These are phyloP conservation scores for Thalassiosira exigua DNA, from an alignment of 352 stramenopile genomes.

Conservation along the genomic window DNA sequence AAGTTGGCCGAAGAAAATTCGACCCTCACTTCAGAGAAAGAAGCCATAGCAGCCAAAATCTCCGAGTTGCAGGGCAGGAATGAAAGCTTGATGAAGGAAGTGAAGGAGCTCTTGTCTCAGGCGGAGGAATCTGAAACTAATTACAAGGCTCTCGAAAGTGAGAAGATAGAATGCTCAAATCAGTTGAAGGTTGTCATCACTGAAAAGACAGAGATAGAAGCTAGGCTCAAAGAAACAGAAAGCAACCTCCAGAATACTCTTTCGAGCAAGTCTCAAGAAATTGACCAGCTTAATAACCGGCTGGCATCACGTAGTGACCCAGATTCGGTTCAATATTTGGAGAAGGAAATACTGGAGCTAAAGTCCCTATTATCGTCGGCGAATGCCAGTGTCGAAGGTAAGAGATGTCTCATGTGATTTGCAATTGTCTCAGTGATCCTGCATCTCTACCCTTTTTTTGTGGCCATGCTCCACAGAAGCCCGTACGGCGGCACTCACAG, in stretches of 20 bases:
- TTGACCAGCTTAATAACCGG: slow-evolving; percentile 25
- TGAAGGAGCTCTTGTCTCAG: slow-evolving; percentile 30
- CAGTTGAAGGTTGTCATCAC: slow-evolving; percentile 27
- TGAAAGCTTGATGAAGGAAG: slow-evolving; percentile 25
- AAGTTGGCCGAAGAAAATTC: too few species aligned
- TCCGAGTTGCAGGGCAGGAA: slow-evolving; percentile 17
- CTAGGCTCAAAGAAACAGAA: slow-evolving; percentile 15
- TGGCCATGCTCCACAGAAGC: too few species aligned
- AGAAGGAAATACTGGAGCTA: slow-evolving; percentile 60
- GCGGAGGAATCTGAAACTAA: slow-evolving; percentile 10
- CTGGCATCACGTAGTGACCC: slow-evolving; percentile 5
- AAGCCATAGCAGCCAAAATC: not conserved
- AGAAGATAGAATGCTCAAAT: slow-evolving; percentile 21
- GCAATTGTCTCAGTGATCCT: too few species aligned
- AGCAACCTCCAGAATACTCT: slow-evolving; percentile 13
- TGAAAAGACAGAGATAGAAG: slow-evolving; percentile 33
- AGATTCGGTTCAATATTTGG: slow-evolving; percentile 16
- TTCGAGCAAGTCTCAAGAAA: slow-evolving; percentile 12
- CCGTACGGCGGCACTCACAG: slow-evolving; percentile 30
- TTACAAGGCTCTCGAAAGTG: slow-evolving; percentile 26
- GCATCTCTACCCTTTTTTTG: too few species aligned
- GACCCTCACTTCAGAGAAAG: not conserved
- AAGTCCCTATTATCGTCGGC: slow-evolving; percentile 64
- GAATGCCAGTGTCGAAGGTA: slow-evolving; percentile 68
- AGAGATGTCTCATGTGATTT: too few species aligned